Evolutionary conservation across 345 rosid genomes (phyloP).

Genomic region (Arabidopsis suecica): DNA sequence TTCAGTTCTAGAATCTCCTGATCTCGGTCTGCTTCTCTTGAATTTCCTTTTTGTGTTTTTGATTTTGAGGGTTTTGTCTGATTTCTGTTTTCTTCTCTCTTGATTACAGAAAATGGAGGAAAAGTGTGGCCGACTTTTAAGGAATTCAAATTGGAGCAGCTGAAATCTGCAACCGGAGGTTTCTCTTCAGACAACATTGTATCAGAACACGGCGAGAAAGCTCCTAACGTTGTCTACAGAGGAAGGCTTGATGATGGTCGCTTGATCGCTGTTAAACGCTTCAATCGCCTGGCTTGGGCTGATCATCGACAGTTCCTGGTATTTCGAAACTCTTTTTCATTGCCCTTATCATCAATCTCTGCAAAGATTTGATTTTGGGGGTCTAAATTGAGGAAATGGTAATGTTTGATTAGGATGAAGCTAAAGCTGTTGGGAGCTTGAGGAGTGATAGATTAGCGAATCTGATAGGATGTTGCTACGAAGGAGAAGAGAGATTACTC

Average conservation of each 20-base stretch:
- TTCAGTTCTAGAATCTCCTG: slow-evolving; percentile 59
- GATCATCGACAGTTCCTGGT: slow-evolving; percentile 96
- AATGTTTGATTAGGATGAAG: slow-evolving; percentile 73
- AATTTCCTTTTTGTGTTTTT: neutral
- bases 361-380: neutral
- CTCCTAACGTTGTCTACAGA: slow-evolving; percentile 90
- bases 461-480: slow-evolving; percentile 88
- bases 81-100: neutral
- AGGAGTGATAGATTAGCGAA: slow-evolving; percentile 87
- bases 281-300: slow-evolving; percentile 88
- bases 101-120: slow-evolving; percentile 65
- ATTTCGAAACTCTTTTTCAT: neutral
- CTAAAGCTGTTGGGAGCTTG: slow-evolving; percentile 82
- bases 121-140: slow-evolving; percentile 73
- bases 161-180: slow-evolving; percentile 73
- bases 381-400: neutral
- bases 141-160: slow-evolving; percentile 77
- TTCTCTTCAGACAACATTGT: slow-evolving; percentile 88
- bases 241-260: slow-evolving; percentile 78
- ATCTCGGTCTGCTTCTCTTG: slow-evolving; percentile 60
- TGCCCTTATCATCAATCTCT: neutral
- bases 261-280: slow-evolving; percentile 87
- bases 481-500: slow-evolving; percentile 88
- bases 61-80: neutral
- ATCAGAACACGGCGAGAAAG: slow-evolving; percentile 97